A percentile compares a stretch with the other conserved stretches of the same genome.
Evolutionary conservation across 169 alveolate genomes (phyloP).

Genomic region (Plasmodium ovale): DNA sequence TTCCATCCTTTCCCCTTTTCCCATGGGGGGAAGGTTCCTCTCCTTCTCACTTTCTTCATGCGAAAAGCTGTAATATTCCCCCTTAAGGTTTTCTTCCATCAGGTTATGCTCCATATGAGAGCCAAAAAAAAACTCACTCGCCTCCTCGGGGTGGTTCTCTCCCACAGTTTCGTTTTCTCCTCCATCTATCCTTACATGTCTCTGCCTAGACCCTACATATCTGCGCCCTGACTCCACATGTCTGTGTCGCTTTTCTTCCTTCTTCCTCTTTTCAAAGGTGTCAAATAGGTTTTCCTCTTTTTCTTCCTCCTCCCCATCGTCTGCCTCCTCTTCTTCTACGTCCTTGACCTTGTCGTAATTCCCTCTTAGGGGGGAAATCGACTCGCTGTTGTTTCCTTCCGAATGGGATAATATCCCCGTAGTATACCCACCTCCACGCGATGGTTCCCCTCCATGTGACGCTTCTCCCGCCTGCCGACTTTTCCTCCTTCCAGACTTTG

Average conservation of each 20-base stretch:
- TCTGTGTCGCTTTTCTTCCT: neutral
- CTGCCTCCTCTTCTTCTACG: neutral
- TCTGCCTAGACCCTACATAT: neutral
- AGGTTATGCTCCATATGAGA: neutral
- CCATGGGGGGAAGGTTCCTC: neutral
- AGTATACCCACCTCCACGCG: no score
- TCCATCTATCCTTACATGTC: neutral
- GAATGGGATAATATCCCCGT: no score
- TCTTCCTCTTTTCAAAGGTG: no score
- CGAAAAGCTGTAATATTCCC: neutral
- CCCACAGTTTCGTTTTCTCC: neutral
- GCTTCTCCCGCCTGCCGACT: no score
- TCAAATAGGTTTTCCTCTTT: neutral
- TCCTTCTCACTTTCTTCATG: conserved; percentile 5
- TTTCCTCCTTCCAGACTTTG: no score
- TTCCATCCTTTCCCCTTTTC: neutral
- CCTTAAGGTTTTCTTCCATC: neutral
- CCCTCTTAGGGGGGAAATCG: no score
- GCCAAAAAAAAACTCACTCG: neutral
- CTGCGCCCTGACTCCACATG: neutral
- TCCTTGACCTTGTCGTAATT: no score
- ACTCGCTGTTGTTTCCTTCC: no score
- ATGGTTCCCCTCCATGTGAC: no score
- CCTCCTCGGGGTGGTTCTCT: neutral
- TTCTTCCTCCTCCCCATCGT: neutral